These are phyloP conservation scores for Porphyrellus cyaneotinctus DNA, from an alignment of 768 basidiomycete genomes.

Conservation along the genomic window DNA sequence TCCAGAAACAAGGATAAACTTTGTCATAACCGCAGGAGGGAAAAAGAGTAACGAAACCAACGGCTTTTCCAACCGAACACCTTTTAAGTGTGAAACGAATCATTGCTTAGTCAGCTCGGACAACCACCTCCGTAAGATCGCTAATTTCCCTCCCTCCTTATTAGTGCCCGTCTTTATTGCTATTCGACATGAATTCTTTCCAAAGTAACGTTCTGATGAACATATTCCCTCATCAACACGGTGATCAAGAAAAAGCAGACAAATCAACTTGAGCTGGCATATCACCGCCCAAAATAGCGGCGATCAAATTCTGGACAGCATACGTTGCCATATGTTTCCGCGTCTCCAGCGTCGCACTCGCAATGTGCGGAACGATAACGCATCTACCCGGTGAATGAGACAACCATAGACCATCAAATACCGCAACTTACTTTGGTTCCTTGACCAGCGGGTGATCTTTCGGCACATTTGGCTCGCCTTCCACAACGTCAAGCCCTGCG, in stretches of 20 bases:
- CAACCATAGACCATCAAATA: background rate
- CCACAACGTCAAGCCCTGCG: constrained; percentile 91
- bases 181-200: background rate
- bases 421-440: constrained; percentile 56
- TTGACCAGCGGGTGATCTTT: constrained; percentile 76
- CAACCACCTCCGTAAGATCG: no score
- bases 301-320: constrained; percentile 59
- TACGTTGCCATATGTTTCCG: constrained; percentile 76
- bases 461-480: constrained; percentile 79
- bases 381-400: constrained; percentile 44
- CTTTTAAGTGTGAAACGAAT: background rate
- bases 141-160: background rate
- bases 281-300: constrained; percentile 42
- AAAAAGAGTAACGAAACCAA: background rate
- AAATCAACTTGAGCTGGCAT: constrained; percentile 55
- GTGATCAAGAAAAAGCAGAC: constrained; percentile 9
- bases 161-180: background rate
- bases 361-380: constrained; percentile 86
- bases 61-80: background rate
- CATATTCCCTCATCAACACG: background rate
- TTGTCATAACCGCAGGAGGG: constrained; percentile 58
- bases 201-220: background rate
- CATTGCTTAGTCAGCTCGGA: constrained; percentile 13
- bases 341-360: constrained; percentile 84
- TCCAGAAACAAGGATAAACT: constrained; percentile 94